A percentile compares a stretch with the other conserved stretches of the same genome.
Evolutionary conservation across 257 asterid species (phyloP).

Genomic region (Solanum microdontum): DNA sequence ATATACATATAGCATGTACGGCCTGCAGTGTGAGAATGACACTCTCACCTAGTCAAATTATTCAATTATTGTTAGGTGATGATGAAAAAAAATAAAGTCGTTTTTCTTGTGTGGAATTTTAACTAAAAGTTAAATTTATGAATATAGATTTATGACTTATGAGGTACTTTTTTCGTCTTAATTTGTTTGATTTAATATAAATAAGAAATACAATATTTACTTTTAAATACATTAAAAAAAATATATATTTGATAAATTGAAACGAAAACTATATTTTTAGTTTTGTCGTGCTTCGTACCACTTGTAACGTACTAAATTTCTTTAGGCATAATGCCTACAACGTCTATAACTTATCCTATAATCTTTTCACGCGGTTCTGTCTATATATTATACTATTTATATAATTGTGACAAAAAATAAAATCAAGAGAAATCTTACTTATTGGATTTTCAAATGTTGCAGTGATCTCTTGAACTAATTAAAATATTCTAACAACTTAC

Average conservation of each 20-base stretch:
- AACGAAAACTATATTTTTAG: neutral
- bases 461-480: neutral
- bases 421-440: neutral
- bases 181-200: too few relatives aligned
- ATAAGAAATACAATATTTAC: too few relatives aligned
- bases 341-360: neutral
- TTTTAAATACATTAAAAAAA: too few relatives aligned
- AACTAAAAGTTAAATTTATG: neutral
- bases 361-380: slow-evolving; percentile 7
- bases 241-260: neutral
- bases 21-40: neutral
- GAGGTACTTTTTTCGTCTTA: too few relatives aligned
- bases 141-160: neutral
- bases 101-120: neutral
- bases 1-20: neutral
- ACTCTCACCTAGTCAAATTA: neutral
- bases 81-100: neutral
- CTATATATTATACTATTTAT: neutral
- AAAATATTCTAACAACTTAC: neutral
- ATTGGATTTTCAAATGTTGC: neutral
- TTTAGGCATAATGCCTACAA: neutral
- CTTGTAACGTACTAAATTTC: neutral
- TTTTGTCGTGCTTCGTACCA: neutral
- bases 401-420: neutral
- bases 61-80: neutral